A percentile compares a stretch with the other conserved stretches of the same genome.
These are phyloP conservation scores for Thermomyces lanuginosus DNA, from an alignment of 2,329 filamentous ascomycete species.

Conservation along the genomic window DNA sequence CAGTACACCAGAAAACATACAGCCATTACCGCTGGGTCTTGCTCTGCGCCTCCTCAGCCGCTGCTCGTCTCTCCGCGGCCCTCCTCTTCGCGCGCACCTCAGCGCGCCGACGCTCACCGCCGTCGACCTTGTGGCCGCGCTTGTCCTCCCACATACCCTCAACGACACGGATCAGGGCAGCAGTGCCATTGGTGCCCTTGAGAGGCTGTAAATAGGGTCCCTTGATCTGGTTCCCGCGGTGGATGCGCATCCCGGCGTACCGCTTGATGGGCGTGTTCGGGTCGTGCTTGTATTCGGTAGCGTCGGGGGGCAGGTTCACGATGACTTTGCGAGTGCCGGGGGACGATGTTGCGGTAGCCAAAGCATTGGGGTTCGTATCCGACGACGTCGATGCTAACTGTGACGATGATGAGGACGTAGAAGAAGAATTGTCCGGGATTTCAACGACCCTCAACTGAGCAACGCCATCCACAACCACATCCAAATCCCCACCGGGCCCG, in stretches of 20 bases:
- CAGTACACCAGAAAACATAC: too few relatives aligned
- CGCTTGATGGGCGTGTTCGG: slow-evolving; percentile 32
- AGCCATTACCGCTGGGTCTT: too few relatives aligned
- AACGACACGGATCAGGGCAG: slow-evolving; percentile 51
- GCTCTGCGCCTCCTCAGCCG: too few relatives aligned
- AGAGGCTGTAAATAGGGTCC: slow-evolving; percentile 59
- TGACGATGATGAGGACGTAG: too few relatives aligned
- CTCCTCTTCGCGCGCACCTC: slow-evolving; percentile 77
- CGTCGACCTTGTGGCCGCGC: slow-evolving; percentile 81
- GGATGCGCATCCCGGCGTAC: slow-evolving; percentile 50
- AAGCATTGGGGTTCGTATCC: slow-evolving; percentile 10
- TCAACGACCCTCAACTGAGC: slow-evolving; percentile 44
- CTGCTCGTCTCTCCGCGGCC: slow-evolving; percentile 60
- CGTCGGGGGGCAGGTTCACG: slow-evolving; percentile 42
- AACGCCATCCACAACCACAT: slow-evolving; percentile 49
- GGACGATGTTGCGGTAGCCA: slow-evolving; percentile 31
- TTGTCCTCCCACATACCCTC: slow-evolving; percentile 91
- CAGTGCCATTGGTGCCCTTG: slow-evolving; percentile 42
- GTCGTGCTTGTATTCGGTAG: slow-evolving; percentile 38
- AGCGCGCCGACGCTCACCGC: slow-evolving; percentile 77
- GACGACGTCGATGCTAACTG: too few relatives aligned
- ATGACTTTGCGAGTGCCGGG: slow-evolving; percentile 42
- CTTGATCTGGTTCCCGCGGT: slow-evolving; percentile 50
- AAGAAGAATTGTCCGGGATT: slow-evolving; percentile 27
- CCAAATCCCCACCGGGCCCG: slow-evolving; percentile 69